Evolutionary conservation across 1,284 basidiomycete species (phyloP).

Genomic region (Sanguinoderma infundibulare): DNA sequence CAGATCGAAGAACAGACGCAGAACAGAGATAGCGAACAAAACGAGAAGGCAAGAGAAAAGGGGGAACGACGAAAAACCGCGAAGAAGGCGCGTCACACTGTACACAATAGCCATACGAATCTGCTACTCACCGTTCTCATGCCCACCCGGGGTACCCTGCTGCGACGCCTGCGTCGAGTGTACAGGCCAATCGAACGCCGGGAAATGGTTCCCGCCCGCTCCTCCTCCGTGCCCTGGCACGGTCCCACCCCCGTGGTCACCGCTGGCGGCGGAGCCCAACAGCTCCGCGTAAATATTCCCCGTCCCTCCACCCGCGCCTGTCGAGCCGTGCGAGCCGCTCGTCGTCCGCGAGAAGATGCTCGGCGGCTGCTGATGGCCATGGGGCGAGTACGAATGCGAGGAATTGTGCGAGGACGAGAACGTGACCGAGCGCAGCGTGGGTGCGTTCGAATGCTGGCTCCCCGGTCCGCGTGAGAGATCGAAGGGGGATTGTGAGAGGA

Average conservation of each 20-base stretch:
- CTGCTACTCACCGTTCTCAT: constrained; percentile 26
- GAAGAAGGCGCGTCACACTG: not conserved
- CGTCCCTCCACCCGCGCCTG: constrained; percentile 4
- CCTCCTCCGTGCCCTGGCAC: constrained; percentile 4
- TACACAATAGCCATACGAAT: not conserved
- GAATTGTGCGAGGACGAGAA: constrained; percentile 19
- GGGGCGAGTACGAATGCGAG: constrained; percentile 17
- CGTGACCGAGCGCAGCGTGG: constrained; percentile 26
- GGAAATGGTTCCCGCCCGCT: constrained; percentile 18
- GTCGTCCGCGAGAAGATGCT: constrained; percentile 16
- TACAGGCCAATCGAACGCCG: constrained; percentile 35
- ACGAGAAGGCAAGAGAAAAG: not conserved
- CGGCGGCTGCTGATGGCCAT: constrained; percentile 21
- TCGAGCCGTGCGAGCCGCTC: constrained; percentile 7
- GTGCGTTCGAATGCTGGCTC: not conserved
- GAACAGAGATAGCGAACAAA: not conserved
- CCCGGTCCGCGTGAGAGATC: constrained; percentile 18
- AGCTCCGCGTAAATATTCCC: constrained; percentile 29
- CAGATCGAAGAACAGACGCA: not conserved
- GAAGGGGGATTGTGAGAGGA: constrained; percentile 23
- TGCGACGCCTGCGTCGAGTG: constrained; percentile 26
- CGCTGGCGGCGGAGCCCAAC: constrained; percentile 22
- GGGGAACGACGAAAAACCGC: not conserved
- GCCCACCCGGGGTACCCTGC: constrained; percentile 20
- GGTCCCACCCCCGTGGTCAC: constrained; percentile 18